phyloP scores from a whole-genome alignment of 2,329 filamentous ascomycete genomes.

The Trichoderma hamatum region DNA sequence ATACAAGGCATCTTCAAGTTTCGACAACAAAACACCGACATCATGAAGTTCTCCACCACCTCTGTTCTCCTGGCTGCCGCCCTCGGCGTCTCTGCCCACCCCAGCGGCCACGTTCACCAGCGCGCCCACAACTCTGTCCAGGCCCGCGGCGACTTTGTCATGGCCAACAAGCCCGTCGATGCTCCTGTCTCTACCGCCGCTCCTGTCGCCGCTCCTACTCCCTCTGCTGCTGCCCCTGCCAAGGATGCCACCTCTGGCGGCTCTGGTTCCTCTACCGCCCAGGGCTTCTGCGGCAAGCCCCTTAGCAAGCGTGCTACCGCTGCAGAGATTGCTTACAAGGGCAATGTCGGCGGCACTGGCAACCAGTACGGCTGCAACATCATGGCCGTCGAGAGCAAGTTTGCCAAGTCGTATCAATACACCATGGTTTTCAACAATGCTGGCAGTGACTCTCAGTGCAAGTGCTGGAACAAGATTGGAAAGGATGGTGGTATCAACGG shows the following conservation, averaged over 20 bases:
- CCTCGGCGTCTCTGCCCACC: slow-evolving; percentile 47
- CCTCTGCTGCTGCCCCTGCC: slow-evolving; percentile 26
- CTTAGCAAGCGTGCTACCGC: slow-evolving; percentile 52
- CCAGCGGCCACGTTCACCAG: slow-evolving; percentile 44
- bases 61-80: slow-evolving; percentile 45
- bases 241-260: slow-evolving; percentile 15
- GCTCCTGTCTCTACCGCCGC: slow-evolving; percentile 33
- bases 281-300: slow-evolving; percentile 43
- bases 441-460: slow-evolving; percentile 43
- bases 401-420: slow-evolving; percentile 50
- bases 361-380: slow-evolving; percentile 57
- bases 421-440: slow-evolving; percentile 46
- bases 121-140: slow-evolving; percentile 40
- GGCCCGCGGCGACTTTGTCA: slow-evolving; percentile 41
- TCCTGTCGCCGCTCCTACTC: slow-evolving; percentile 24
- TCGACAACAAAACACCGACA: slow-evolving; percentile 29
- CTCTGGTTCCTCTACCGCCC: too few species aligned
- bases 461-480: slow-evolving; percentile 58
- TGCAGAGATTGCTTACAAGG: slow-evolving; percentile 50
- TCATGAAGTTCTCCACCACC: slow-evolving; percentile 48
- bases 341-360: slow-evolving; percentile 50
- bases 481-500: slow-evolving; percentile 49
- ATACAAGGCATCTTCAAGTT: slow-evolving; percentile 10
- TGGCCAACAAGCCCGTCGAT: slow-evolving; percentile 40
- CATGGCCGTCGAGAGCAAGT: slow-evolving; percentile 45